phyloP scores from a whole-genome alignment of 2,329 filamentous ascomycete genomes.

The Ceratocystis cacaofunesta region DNA sequence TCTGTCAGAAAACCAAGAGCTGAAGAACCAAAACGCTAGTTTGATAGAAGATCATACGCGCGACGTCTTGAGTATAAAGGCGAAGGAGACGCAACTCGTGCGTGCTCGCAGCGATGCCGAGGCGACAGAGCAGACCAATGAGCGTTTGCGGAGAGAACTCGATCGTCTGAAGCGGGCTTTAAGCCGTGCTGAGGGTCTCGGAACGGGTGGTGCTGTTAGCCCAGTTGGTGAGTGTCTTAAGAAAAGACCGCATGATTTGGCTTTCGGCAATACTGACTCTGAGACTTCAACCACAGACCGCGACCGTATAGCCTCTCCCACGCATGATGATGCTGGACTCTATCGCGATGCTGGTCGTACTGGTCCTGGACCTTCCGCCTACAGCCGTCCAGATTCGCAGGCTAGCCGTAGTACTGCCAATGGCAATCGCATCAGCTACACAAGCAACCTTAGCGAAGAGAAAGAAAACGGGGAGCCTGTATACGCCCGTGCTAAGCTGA shows the following conservation, averaged over 20 bases:
- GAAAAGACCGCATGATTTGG: conserved; percentile 19
- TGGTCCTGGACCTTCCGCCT: conserved; percentile 18
- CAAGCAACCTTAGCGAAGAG: conserved; percentile 56
- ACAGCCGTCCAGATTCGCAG: conserved; percentile 12
- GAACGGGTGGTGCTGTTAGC: conserved; percentile 22
- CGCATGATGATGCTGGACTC: conserved; percentile 30
- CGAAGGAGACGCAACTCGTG: conserved; percentile 93
- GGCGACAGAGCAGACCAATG: conserved; percentile 71
- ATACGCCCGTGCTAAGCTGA: conserved; percentile 37
- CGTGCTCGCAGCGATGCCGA: conserved; percentile 82
- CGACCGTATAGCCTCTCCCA: conserved; percentile 33
- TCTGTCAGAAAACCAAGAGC: conserved; percentile 74
- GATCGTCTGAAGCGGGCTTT: conserved; percentile 86
- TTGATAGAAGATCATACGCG: conserved; percentile 94
- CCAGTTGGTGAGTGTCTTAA: conserved; percentile 19
- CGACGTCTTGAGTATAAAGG: conserved; percentile 90
- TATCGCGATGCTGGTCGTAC: conserved; percentile 37
- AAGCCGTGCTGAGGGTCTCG: conserved; percentile 41
- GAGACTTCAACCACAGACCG: conserved; percentile 16
- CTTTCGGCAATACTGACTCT: conserved; percentile 18
- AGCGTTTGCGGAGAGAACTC: conserved; percentile 72
- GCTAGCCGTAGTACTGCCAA: conserved; percentile 22
- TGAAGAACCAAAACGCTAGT: conserved; percentile 93
- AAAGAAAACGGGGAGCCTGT: conserved; percentile 53
- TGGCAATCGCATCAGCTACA: conserved; percentile 44